phyloP scores from a whole-genome alignment of 371 early-diverging fungal genomes.

The Haplosporangium sp. region DNA sequence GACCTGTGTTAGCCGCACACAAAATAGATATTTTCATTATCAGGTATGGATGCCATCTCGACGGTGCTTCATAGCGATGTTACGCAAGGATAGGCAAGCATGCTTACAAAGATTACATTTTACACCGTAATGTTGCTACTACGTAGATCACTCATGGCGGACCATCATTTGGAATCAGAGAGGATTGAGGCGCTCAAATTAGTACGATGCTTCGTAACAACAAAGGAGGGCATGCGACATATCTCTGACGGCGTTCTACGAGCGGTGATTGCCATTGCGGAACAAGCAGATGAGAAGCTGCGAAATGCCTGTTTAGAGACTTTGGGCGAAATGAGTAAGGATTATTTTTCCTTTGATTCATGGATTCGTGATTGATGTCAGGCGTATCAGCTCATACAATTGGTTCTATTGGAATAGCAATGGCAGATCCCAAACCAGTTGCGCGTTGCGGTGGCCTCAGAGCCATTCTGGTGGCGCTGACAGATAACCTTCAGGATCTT shows the following conservation, averaged over 20 bases:
- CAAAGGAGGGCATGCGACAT: constrained; percentile 65
- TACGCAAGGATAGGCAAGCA: background rate
- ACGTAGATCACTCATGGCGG: constrained; percentile 46
- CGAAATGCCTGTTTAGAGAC: constrained; percentile 81
- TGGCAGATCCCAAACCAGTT: constrained; percentile 69
- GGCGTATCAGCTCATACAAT: too few relatives aligned
- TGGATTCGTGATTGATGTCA: background rate
- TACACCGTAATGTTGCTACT: too few relatives aligned
- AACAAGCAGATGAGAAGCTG: constrained; percentile 81
- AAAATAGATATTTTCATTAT: constrained; percentile 45
- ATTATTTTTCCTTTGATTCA: background rate
- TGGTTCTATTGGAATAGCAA: constrained; percentile 30
- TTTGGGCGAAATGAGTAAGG: constrained; percentile 79
- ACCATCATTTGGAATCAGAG: constrained; percentile 67
- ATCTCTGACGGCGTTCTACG: constrained; percentile 77
- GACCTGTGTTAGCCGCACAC: constrained; percentile 24
- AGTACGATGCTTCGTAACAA: constrained; percentile 69
- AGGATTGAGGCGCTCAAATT: constrained; percentile 82
- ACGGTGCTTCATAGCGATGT: background rate
- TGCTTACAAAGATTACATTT: background rate
- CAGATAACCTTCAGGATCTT: constrained; percentile 79
- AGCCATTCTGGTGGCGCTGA: constrained; percentile 72
- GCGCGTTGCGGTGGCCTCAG: constrained; percentile 79
- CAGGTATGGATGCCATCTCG: constrained; percentile 19
- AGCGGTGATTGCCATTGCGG: constrained; percentile 80